Evolutionary conservation across 805 yeast species (phyloP).

Genomic region (Sugiyamaella qingdaonensis): DNA sequence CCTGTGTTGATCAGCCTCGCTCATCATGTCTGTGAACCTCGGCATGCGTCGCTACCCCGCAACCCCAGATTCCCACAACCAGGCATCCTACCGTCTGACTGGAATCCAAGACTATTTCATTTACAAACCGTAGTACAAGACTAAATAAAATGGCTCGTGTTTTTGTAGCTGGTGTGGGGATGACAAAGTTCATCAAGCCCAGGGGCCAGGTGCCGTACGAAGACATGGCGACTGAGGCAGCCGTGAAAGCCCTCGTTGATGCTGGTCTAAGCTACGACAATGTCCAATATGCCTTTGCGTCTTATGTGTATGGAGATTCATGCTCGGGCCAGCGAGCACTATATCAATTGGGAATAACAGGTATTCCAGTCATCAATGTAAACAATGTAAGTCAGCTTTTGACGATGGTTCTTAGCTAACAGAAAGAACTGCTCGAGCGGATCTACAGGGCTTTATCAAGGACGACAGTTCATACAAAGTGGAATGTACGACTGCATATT

Average conservation of each 20-base stretch:
- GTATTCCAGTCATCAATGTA: slow-evolving; percentile 25
- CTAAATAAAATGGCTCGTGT: slow-evolving; percentile 9
- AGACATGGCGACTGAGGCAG: slow-evolving; percentile 26
- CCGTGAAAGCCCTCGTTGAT: slow-evolving; percentile 25
- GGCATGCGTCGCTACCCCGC: too few species aligned
- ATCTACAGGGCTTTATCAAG: slow-evolving; percentile 23
- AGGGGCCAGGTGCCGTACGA: slow-evolving; percentile 22
- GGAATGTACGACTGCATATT: slow-evolving; percentile 24
- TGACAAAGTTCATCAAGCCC: slow-evolving; percentile 28
- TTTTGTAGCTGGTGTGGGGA: slow-evolving; percentile 27
- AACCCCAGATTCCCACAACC: too few species aligned
- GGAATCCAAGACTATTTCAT: too few species aligned
- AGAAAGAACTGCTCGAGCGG: slow-evolving; percentile 24
- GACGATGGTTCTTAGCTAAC: not conserved
- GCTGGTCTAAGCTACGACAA: slow-evolving; percentile 26
- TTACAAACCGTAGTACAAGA: too few species aligned
- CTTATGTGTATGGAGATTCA: slow-evolving; percentile 26
- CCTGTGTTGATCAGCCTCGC: too few species aligned
- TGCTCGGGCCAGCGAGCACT: slow-evolving; percentile 25
- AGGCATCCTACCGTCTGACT: too few species aligned
- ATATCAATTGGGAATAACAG: slow-evolving; percentile 27
- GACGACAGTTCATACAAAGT: slow-evolving; percentile 19
- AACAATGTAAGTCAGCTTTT: slow-evolving; percentile 15
- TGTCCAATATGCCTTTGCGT: slow-evolving; percentile 22
- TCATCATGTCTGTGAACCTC: too few species aligned